These are phyloP conservation scores for Comarum palustre DNA, from an alignment of 306 rosid genomes.

Conservation along the genomic window DNA sequence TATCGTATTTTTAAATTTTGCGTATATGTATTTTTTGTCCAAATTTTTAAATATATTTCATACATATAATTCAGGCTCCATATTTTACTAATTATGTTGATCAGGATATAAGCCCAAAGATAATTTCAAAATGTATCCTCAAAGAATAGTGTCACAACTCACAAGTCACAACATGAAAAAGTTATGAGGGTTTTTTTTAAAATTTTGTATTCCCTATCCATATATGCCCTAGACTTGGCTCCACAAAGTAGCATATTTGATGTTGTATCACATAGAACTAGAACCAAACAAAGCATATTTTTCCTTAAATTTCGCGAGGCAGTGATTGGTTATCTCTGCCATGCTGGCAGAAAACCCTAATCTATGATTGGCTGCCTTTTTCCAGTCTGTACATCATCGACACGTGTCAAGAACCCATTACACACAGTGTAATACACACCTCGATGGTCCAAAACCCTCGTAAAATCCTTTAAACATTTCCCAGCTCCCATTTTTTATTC, in stretches of 20 bases:
- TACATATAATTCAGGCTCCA: no score
- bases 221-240: background rate
- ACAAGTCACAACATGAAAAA: background rate
- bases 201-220: no score
- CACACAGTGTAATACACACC: slow-evolving; percentile 24
- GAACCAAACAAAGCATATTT: slow-evolving; percentile 1
- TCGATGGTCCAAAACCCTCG: slow-evolving; percentile 8
- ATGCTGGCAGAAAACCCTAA: slow-evolving; percentile 32
- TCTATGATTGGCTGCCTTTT: slow-evolving; percentile 29
- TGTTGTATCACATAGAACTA: background rate
- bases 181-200: background rate
- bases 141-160: background rate
- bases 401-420: slow-evolving; percentile 22
- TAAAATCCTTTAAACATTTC: background rate
- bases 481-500: background rate
- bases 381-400: background rate
- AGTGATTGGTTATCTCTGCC: slow-evolving; percentile 34
- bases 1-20: no score
- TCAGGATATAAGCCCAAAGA: background rate
- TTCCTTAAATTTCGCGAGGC: slow-evolving; percentile 38
- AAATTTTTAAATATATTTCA: no score
- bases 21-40: no score
- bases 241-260: background rate
- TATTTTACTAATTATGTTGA: no score
- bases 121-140: background rate